phyloP scores from a whole-genome alignment of 441 rosid genomes.

The Euphorbia celastroides region DNA sequence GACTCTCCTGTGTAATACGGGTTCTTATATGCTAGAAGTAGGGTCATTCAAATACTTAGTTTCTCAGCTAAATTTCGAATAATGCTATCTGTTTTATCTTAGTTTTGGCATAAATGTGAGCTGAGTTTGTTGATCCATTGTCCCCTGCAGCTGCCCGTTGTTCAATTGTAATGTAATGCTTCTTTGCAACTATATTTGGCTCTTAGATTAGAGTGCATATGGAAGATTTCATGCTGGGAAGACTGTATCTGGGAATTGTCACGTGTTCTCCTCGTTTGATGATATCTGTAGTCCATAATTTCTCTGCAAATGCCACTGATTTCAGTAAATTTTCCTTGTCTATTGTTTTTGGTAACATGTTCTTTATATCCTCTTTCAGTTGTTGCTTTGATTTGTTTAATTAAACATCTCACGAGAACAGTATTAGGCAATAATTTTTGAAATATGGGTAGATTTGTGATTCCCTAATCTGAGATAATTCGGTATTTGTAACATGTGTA shows the following conservation, averaged over 20 bases:
- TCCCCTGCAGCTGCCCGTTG: neutral
- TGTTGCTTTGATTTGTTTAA: neutral
- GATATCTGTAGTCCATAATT: neutral
- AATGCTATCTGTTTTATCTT: neutral
- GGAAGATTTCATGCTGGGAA: neutral
- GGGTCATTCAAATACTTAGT: neutral
- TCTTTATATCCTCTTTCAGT: neutral
- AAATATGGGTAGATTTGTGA: neutral
- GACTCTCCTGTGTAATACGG: neutral
- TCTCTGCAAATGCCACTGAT: too few species aligned
- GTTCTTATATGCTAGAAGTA: neutral
- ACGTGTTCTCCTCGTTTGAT: neutral
- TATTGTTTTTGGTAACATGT: neutral
- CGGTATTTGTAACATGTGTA: neutral
- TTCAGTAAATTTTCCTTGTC: neutral
- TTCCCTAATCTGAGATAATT: neutral
- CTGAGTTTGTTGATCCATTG: neutral
- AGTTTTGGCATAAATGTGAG: neutral
- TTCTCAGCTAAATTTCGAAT: neutral
- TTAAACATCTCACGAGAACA: neutral
- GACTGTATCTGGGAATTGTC: neutral
- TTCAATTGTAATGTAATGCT: neutral
- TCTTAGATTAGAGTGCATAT: conserved; percentile 2
- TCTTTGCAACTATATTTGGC: neutral
- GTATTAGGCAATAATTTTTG: neutral